phyloP scores from a whole-genome alignment of 345 rosid species.

The Arabis hirsuta region DNA sequence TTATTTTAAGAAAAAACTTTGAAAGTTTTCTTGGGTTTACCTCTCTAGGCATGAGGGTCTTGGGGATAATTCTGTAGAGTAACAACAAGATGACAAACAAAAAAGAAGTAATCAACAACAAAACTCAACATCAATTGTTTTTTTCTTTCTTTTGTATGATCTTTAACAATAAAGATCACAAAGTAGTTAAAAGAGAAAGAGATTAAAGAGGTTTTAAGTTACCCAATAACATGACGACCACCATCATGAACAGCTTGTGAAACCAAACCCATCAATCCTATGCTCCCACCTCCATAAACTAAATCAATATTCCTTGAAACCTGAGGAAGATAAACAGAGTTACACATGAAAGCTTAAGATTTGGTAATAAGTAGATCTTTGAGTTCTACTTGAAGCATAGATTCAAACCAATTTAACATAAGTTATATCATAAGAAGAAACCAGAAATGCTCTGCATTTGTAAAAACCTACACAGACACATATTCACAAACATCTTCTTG shows the following conservation, averaged over 20 bases:
- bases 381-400: constrained; percentile 1
- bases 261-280: constrained; percentile 98
- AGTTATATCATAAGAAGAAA: constrained; percentile 16
- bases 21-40: constrained; percentile 62
- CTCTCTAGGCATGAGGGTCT: constrained; percentile 99
- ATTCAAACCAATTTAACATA: constrained; percentile 27
- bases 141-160: not conserved
- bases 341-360: constrained; percentile 26
- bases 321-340: constrained; percentile 48
- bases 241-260: constrained; percentile 99
- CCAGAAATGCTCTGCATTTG: constrained; percentile 25
- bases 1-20: constrained; percentile 4
- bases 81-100: constrained; percentile 74
- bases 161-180: constrained; percentile 9
- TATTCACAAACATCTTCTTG: constrained; percentile 15
- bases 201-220: constrained; percentile 28
- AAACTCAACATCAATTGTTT: constrained; percentile 17
- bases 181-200: not conserved
- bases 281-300: constrained; percentile 99
- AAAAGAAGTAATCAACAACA: constrained; percentile 24
- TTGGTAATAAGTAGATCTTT: constrained; percentile 20
- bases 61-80: constrained; percentile 96
- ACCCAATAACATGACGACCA: constrained; percentile 99
- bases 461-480: constrained; percentile 11
- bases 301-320: constrained; percentile 96